A percentile compares a stretch with the other conserved stretches of the same genome.
These are phyloP conservation scores for Boletellus sp. DNA, from an alignment of 768 basidiomycete species.

Conservation along the genomic window DNA sequence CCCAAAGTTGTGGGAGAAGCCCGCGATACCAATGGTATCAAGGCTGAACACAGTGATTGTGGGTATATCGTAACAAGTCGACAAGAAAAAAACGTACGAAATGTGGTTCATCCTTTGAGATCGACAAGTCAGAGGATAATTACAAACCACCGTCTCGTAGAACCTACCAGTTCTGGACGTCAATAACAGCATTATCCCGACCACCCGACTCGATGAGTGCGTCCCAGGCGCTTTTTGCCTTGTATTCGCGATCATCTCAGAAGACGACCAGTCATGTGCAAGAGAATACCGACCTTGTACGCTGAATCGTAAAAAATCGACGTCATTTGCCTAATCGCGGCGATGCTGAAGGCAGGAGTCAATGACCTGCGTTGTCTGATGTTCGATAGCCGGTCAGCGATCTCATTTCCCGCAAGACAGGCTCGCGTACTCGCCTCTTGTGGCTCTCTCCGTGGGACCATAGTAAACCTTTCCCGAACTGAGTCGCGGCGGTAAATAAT, in stretches of 20 bases:
- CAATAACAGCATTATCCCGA: slow-evolving; percentile 26
- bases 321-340: slow-evolving; percentile 21
- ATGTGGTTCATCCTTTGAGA: slow-evolving; percentile 36
- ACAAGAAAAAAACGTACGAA: too few relatives aligned
- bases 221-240: slow-evolving; percentile 33
- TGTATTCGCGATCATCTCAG: too few relatives aligned
- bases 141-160: too few relatives aligned
- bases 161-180: slow-evolving; percentile 35
- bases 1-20: slow-evolving; percentile 59
- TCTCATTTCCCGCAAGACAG: too few relatives aligned
- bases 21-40: slow-evolving; percentile 57
- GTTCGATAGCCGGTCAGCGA: too few relatives aligned
- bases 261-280: too few relatives aligned
- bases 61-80: too few relatives aligned
- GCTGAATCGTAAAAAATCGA: slow-evolving; percentile 29
- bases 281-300: slow-evolving; percentile 21
- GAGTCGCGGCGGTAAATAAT: too few relatives aligned
- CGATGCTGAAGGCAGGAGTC: slow-evolving; percentile 25
- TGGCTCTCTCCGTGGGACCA: slow-evolving; percentile 41
- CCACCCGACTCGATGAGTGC: slow-evolving; percentile 20
- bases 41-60: slow-evolving; percentile 38
- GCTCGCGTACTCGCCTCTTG: slow-evolving; percentile 31
- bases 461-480: slow-evolving; percentile 31
- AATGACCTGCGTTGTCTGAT: slow-evolving; percentile 27
- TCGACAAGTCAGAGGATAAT: too few relatives aligned